phyloP scores from a whole-genome alignment of 2,329 filamentous ascomycete species.

The Epichloe aotearoae region DNA sequence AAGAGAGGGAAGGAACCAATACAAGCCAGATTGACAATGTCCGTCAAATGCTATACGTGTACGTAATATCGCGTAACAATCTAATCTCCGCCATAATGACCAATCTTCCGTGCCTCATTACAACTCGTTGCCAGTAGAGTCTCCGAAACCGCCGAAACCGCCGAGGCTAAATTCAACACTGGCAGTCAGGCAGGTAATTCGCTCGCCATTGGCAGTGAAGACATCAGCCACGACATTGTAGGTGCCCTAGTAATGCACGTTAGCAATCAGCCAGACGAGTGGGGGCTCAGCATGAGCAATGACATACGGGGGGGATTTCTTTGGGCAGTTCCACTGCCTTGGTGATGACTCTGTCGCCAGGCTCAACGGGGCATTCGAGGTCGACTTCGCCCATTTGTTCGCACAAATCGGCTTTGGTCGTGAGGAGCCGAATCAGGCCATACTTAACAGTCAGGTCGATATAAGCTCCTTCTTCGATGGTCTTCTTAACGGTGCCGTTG shows the following conservation, averaged over 20 bases:
- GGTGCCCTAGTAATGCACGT: slow-evolving; percentile 47
- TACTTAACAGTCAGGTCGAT: slow-evolving; percentile 83
- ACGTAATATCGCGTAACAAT: background rate
- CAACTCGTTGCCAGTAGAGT: slow-evolving; percentile 29
- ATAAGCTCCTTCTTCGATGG: slow-evolving; percentile 65
- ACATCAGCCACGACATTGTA: slow-evolving; percentile 87
- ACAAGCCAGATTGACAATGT: background rate
- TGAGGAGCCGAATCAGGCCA: slow-evolving; percentile 79
- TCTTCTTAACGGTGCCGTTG: slow-evolving; percentile 56
- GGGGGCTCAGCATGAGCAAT: background rate
- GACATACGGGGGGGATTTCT: slow-evolving; percentile 76
- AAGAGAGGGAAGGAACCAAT: background rate
- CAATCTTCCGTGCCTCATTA: slow-evolving; percentile 12
- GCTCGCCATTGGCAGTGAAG: slow-evolving; percentile 54
- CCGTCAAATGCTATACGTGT: background rate
- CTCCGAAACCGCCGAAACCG: slow-evolving; percentile 20
- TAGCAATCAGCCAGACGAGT: background rate
- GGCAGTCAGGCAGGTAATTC: slow-evolving; percentile 79
- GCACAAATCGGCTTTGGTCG: slow-evolving; percentile 70
- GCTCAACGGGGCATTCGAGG: slow-evolving; percentile 74
- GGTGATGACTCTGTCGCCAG: slow-evolving; percentile 57
- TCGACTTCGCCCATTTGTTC: slow-evolving; percentile 82
- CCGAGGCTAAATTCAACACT: slow-evolving; percentile 45
- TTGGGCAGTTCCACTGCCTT: slow-evolving; percentile 78
- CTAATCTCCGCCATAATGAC: background rate